Conservation (phyloP, 495 filamentous ascomycete genomes). For the Hyaloscypha finlandica region DNA sequence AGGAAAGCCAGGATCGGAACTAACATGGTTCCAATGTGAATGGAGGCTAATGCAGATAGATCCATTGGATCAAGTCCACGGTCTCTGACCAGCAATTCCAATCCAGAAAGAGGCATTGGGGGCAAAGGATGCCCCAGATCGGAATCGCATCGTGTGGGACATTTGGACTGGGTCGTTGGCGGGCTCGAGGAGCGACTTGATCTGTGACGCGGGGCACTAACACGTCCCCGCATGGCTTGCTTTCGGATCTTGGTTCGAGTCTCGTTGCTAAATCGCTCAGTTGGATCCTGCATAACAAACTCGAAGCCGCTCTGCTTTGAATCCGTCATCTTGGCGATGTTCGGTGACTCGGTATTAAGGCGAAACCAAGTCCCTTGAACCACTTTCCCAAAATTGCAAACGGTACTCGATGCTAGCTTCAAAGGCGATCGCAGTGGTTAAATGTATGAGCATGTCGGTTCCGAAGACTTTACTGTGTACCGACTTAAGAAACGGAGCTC, state of each 20-base stretch:
- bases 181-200: conserved; percentile 15
- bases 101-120: conserved; percentile 18
- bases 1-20: background rate
- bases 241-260: conserved; percentile 30
- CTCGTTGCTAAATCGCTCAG: conserved; percentile 18
- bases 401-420: background rate
- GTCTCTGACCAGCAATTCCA: conserved; percentile 18
- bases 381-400: conserved; percentile 14
- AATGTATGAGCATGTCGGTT: background rate
- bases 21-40: conserved; percentile 20
- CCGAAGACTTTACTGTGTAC: background rate
- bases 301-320: conserved; percentile 12
- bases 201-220: conserved; percentile 26
- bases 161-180: conserved; percentile 22
- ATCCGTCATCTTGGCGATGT: conserved; percentile 13
- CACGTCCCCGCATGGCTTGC: conserved; percentile 33
- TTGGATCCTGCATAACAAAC: conserved; percentile 23
- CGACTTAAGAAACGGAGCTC: background rate
- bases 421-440: background rate
- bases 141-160: conserved; percentile 3
- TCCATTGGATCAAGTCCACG: conserved; percentile 18
- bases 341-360: background rate
- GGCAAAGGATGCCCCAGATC: background rate
- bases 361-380: background rate
- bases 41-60: conserved; percentile 18